These are phyloP conservation scores for Akanthomyces lecanii DNA, from an alignment of 2,329 filamentous ascomycete genomes.

Conservation along the genomic window DNA sequence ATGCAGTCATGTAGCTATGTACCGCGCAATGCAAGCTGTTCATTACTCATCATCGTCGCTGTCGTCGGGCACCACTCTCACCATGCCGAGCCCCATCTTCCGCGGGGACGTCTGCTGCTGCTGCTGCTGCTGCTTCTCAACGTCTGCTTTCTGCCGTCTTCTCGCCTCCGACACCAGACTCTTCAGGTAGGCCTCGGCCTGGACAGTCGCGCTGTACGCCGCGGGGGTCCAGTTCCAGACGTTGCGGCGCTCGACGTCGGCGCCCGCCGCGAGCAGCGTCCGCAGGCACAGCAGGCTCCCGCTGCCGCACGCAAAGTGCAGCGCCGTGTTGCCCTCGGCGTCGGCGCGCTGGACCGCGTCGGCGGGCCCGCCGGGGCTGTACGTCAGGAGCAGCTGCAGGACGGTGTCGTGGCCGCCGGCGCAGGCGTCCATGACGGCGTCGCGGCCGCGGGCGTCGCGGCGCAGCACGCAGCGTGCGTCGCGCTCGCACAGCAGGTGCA, in stretches of 20 bases:
- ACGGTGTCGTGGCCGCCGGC: constrained; percentile 59
- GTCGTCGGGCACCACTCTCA: constrained; percentile 42
- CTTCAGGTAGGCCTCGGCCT: constrained; percentile 81
- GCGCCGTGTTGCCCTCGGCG: constrained; percentile 73
- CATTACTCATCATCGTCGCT: constrained; percentile 33
- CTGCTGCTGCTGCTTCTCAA: constrained; percentile 32
- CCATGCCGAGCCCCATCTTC: constrained; percentile 36
- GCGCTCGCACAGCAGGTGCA: constrained; percentile 63
- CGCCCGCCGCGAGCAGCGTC: constrained; percentile 73
- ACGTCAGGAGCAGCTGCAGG: constrained; percentile 61
- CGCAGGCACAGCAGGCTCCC: constrained; percentile 74
- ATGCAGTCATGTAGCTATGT: not conserved
- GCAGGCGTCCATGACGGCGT: constrained; percentile 66
- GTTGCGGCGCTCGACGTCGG: constrained; percentile 68
- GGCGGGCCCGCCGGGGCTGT: constrained; percentile 50
- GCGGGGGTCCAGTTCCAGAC: constrained; percentile 77
- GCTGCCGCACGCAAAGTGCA: constrained; percentile 81
- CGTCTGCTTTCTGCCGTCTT: constrained; percentile 43
- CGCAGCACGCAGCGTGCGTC: constrained; percentile 61
- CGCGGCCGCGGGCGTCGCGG: constrained; percentile 63
- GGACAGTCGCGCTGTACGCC: constrained; percentile 76
- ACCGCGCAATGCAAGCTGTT: not conserved
- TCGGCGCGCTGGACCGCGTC: constrained; percentile 58
- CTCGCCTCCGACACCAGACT: constrained; percentile 69
- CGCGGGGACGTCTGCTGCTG: constrained; percentile 22